Evolutionary conservation across 1,139 yeast species (phyloP).

Genomic region (Candida sojae): DNA sequence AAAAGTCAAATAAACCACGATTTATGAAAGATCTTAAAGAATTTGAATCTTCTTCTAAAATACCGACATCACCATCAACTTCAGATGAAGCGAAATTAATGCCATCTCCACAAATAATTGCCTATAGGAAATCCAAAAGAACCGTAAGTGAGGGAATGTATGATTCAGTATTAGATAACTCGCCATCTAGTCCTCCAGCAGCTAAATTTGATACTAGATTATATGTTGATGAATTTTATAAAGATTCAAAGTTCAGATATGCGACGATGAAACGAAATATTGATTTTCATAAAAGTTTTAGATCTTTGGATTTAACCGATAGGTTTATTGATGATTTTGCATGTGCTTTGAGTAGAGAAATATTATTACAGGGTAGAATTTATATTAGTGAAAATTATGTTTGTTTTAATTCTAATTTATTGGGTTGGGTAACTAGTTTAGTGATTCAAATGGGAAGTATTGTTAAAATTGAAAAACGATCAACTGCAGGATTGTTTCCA

Average conservation of each 20-base stretch:
- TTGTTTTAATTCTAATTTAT: slow-evolving; percentile 87
- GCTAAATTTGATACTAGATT: slow-evolving; percentile 34
- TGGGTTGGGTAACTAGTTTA: slow-evolving; percentile 90
- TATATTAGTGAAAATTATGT: slow-evolving; percentile 80
- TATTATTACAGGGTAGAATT: slow-evolving; percentile 85
- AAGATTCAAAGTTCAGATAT: slow-evolving; percentile 43
- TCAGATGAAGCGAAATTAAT: slow-evolving; percentile 4
- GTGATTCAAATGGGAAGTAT: slow-evolving; percentile 75
- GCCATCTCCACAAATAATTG: slow-evolving; percentile 47
- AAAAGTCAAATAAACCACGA: slow-evolving; percentile 3
- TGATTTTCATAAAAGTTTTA: slow-evolving; percentile 79
- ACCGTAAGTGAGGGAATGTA: slow-evolving; percentile 34
- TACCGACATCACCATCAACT: slow-evolving; percentile 3
- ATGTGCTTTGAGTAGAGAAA: slow-evolving; percentile 88
- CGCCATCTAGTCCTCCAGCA: slow-evolving; percentile 17
- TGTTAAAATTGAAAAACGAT: slow-evolving; percentile 70
- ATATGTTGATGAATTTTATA: slow-evolving; percentile 40
- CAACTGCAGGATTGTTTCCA: slow-evolving; percentile 88
- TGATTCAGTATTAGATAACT: slow-evolving; percentile 18
- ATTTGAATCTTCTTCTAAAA: slow-evolving; percentile 7
- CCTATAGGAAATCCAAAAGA: slow-evolving; percentile 46
- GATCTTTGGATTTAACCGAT: slow-evolving; percentile 68
- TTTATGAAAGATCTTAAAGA: slow-evolving; percentile 14
- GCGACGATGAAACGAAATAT: slow-evolving; percentile 72
- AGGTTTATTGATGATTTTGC: slow-evolving; percentile 80